Conservation (phyloP, 306 rosid genomes). For the Medicago truncatula region DNA sequence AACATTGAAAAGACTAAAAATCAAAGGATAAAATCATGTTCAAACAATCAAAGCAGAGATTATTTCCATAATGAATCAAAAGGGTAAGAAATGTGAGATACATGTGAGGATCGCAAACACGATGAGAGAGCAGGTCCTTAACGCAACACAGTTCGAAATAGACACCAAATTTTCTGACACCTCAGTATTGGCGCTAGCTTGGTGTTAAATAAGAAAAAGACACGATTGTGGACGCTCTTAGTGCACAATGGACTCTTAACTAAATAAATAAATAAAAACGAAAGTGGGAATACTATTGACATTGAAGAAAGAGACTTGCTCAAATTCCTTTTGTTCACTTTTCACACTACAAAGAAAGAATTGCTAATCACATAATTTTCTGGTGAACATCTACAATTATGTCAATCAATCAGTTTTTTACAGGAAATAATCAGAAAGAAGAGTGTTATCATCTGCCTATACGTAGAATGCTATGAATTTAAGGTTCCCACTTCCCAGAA, state of each 20-base stretch:
- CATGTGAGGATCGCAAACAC: background rate
- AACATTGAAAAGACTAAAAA: background rate
- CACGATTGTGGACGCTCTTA: background rate
- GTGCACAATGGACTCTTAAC: background rate
- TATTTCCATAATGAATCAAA: too few relatives aligned
- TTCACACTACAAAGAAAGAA: slow-evolving; percentile 22
- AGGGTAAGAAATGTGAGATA: background rate
- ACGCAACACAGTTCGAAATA: background rate
- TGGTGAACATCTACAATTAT: slow-evolving; percentile 36
- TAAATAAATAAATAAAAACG: background rate
- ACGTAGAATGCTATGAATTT: slow-evolving; percentile 29
- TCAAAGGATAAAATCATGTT: background rate
- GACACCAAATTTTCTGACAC: background rate
- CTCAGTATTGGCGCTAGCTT: background rate
- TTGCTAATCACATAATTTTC: slow-evolving; percentile 27
- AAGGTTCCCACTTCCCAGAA: slow-evolving; percentile 36
- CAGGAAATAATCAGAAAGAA: slow-evolving; percentile 40
- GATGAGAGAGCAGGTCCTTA: background rate
- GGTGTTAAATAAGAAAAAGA: background rate
- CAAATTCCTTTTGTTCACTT: slow-evolving; percentile 10
- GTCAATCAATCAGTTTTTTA: slow-evolving; percentile 49
- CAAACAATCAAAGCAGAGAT: too few relatives aligned
- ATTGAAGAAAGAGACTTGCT: slow-evolving; percentile 25
- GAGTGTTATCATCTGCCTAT: slow-evolving; percentile 40
- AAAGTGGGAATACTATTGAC: background rate